Evolutionary conservation across 331 rosid species (phyloP), one percentile per base, ranked within the genome.

Genomic region (Rosa hybrid): DNA sequence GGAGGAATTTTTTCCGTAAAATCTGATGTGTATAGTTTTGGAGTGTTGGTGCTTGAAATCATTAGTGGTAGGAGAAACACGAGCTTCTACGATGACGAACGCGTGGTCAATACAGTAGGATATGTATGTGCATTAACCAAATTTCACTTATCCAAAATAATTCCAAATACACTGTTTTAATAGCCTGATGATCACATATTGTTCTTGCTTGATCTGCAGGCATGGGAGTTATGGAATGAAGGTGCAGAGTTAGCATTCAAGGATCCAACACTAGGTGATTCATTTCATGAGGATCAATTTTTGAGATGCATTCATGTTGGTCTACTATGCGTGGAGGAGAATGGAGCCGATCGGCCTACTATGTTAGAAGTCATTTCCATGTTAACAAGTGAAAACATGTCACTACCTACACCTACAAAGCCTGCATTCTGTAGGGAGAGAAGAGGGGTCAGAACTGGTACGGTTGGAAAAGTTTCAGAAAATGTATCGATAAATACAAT

Each of bases 31-130:
- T 72, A 72, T 4, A 27, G 76, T 34, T 72, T 21, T 1, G 45
- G 76, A 48, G 76, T 72, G 76, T 7, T 72, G 7, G 1, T 72
- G 62, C 76, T 72, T 72, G 76, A 72, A 72, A 49, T 49, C 17
- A 72, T 72, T 25, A 72, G 62, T 17, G 45, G 76, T 0, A 25
- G 60, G 76, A 72, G 27, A 72, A 13, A 23, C 60, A 48, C 27
- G 6, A 71, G 76, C 60, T 8, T 16, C 45, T 25, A 2, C 45
- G 25, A 48, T 49, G 62, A 27, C 7, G 64, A 51, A 9, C 76
- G 25, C 0, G 27, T 5, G 30, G 27, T 16, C 64, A 72, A 30
- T 14, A 14, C 30, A 48, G 76, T 27, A 7, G 77, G 27, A 51
- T 41, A 51, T 72, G 77, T 51, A 72, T 72, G 77, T 50, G 6